Evolutionary conservation across 345 rosid species (phyloP).

Genomic region (Populus nigra): DNA sequence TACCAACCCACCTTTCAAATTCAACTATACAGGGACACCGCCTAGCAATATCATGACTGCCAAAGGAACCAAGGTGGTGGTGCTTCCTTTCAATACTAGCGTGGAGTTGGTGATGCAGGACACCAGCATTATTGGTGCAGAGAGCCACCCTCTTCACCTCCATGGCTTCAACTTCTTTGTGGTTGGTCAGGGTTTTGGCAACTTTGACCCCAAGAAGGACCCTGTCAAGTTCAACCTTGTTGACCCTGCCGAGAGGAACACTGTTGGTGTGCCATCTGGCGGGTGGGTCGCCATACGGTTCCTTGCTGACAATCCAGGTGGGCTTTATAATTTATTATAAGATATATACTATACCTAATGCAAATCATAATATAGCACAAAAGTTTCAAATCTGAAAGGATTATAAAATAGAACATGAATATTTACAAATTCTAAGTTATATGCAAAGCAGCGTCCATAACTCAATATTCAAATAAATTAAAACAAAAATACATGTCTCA

Average conservation of each 20-base stretch:
- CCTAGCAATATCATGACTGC: slow-evolving; percentile 35
- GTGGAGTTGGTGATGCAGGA: slow-evolving; percentile 58
- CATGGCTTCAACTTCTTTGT: slow-evolving; percentile 55
- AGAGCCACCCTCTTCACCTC: slow-evolving; percentile 59
- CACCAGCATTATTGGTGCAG: slow-evolving; percentile 45
- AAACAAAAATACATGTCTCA: too few relatives aligned
- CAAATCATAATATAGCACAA: too few relatives aligned
- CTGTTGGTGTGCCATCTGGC: slow-evolving; percentile 47
- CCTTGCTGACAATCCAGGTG: slow-evolving; percentile 50
- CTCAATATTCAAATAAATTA: too few relatives aligned
- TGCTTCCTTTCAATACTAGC: slow-evolving; percentile 34
- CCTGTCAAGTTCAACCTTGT: slow-evolving; percentile 45
- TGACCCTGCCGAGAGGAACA: slow-evolving; percentile 55
- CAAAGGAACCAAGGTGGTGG: slow-evolving; percentile 46
- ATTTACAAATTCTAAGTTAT: too few relatives aligned
- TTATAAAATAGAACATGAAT: too few relatives aligned
- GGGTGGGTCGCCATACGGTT: slow-evolving; percentile 65
- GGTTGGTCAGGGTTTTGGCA: slow-evolving; percentile 47
- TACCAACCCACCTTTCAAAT: slow-evolving; percentile 40
- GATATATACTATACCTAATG: too few relatives aligned
- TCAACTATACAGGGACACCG: slow-evolving; percentile 54
- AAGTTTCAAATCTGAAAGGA: too few relatives aligned
- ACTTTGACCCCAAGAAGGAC: slow-evolving; percentile 44
- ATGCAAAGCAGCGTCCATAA: too few relatives aligned
- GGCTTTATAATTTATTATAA: neutral